Base-by-base conservation (phyloP, 257 asterid species). In the Solanum sparsipilum region DNA sequence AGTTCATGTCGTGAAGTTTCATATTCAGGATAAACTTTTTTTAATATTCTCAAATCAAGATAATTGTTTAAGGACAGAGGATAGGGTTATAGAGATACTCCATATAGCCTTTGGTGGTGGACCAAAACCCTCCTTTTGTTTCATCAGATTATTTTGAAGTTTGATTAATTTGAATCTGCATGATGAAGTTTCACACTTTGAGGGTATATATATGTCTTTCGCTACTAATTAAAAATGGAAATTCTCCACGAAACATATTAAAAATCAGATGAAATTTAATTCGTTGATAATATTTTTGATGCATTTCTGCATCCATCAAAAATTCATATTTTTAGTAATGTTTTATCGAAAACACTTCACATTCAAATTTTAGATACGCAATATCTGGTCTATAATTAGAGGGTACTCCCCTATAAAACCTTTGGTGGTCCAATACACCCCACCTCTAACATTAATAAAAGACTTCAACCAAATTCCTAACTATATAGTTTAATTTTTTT, bases 381-480 rank as follows among this genome's bases (percentile, higher is more conserved):
- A 70, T 7, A 31, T 70, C 23, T 31, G 2, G 5, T 29, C 65
- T 56, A 56, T 7, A 16, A 18, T 0, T 3, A 11, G 0, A 35
- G 16, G 5, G 9, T 73, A 34, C 27, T 34, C 44, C 82, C 16
- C 27, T 52, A 1, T 0, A 9, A 6, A 20, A 73, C 29, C 46
- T 34, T 31, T 18, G 27, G 81, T 73, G 82, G 82, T 34, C 29
- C 82, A 34, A 73, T 20, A 35, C 82, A 20, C 23, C 82, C 29
- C 58, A 46, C 88, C 85, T 79, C 39, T 25, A 27, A 72, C 84
- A 48, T 39, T 71, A 29, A 52, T 86, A 58, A 32, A 36, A 67
- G 84, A 83, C 32, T 79, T 87, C 90, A 78, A 58, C 67, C 65
- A 41, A 41, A 70, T 67, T 48, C 23, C 52, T 73, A 60, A 73